These are phyloP conservation scores for Tylopilus sp. DNA, from an alignment of 1,284 basidiomycete species.

Conservation along the genomic window DNA sequence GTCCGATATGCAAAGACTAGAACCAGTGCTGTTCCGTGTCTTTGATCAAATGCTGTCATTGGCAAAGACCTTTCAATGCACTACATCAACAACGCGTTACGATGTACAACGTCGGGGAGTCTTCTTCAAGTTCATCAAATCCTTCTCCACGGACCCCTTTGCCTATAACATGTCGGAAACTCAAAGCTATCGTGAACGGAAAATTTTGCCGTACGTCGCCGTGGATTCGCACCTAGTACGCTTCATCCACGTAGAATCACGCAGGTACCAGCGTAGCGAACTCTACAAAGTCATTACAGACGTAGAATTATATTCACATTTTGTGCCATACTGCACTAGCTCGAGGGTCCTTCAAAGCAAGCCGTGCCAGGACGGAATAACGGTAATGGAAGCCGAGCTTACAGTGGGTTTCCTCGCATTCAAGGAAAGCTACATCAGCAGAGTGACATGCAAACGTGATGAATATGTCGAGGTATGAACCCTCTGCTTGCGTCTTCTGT, in stretches of 20 bases:
- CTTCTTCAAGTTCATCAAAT: slow-evolving; percentile 40
- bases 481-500: not conserved
- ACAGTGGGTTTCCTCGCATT: slow-evolving; percentile 87
- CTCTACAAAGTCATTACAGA: slow-evolving; percentile 87
- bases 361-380: slow-evolving; percentile 35
- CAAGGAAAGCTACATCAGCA: slow-evolving; percentile 84
- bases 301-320: slow-evolving; percentile 80
- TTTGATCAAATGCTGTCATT: slow-evolving; percentile 14
- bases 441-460: slow-evolving; percentile 75
- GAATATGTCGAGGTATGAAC: slow-evolving; percentile 64
- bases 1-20: not conserved
- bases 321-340: slow-evolving; percentile 85
- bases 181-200: slow-evolving; percentile 57
- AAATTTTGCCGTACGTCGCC: slow-evolving; percentile 73
- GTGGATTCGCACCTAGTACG: not conserved
- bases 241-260: slow-evolving; percentile 24
- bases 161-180: slow-evolving; percentile 26
- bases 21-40: too few relatives aligned
- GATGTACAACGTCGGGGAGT: slow-evolving; percentile 16
- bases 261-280: slow-evolving; percentile 69
- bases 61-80: slow-evolving; percentile 14
- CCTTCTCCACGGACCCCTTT: slow-evolving; percentile 42
- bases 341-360: slow-evolving; percentile 60
- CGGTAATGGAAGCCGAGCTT: slow-evolving; percentile 78
- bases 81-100: not conserved